These are phyloP conservation scores for Camillea tinctor DNA, from an alignment of 2,329 filamentous ascomycete species.

Conservation along the genomic window DNA sequence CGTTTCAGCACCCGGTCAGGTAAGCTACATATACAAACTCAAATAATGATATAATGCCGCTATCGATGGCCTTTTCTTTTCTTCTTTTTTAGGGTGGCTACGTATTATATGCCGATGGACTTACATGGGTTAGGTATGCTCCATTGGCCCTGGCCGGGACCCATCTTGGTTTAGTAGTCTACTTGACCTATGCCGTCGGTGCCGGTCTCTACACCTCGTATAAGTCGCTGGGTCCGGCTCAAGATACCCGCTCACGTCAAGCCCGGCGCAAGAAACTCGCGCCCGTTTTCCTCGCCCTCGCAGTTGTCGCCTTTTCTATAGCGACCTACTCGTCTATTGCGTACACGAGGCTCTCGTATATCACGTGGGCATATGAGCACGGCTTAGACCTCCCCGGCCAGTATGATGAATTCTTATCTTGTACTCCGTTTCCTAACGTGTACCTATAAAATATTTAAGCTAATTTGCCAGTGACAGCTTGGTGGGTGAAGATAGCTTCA, in stretches of 20 bases:
- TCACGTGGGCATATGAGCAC: slow-evolving; percentile 38
- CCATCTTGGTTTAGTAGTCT: slow-evolving; percentile 30
- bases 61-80: background rate
- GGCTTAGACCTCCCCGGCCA: slow-evolving; percentile 30
- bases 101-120: background rate
- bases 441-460: background rate
- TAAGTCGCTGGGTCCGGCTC: slow-evolving; percentile 33
- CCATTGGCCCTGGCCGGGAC: slow-evolving; percentile 30
- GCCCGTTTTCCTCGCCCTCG: slow-evolving; percentile 35
- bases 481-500: slow-evolving; percentile 26
- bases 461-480: slow-evolving; percentile 15
- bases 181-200: slow-evolving; percentile 34
- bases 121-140: slow-evolving; percentile 28
- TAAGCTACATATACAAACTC: slow-evolving; percentile 14
- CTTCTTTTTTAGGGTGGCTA: no score
- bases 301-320: slow-evolving; percentile 28
- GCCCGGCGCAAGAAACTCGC: slow-evolving; percentile 33
- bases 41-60: no score
- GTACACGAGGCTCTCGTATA: slow-evolving; percentile 37
- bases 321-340: slow-evolving; percentile 31
- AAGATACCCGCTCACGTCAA: slow-evolving; percentile 37
- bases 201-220: slow-evolving; percentile 37
- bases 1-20: slow-evolving; percentile 29
- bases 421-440: background rate
- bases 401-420: slow-evolving; percentile 21